Evolutionary conservation across 2,329 filamentous ascomycete genomes (phyloP).

Genomic region (Cladosporium sp.): DNA sequence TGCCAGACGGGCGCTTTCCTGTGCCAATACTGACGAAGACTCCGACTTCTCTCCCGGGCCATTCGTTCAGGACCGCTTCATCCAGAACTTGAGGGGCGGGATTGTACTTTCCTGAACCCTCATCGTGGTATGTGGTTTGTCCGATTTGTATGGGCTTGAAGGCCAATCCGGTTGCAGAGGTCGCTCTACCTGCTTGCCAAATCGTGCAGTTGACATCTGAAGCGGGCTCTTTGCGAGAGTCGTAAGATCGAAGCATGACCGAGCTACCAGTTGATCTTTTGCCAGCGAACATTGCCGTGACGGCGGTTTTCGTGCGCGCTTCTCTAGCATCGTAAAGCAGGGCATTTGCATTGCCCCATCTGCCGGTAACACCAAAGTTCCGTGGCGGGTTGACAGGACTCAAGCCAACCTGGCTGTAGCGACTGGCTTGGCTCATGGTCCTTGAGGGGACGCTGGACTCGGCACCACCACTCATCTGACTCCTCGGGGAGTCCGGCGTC

Average conservation of each 20-base stretch:
- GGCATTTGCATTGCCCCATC: constrained; percentile 77
- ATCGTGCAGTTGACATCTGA: constrained; percentile 92
- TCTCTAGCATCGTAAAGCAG: constrained; percentile 82
- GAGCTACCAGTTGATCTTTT: constrained; percentile 62
- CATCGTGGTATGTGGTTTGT: constrained; percentile 89
- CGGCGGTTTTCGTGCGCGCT: constrained; percentile 64
- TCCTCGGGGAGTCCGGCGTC: constrained; percentile 40
- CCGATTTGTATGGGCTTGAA: constrained; percentile 96
- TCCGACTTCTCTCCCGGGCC: constrained; percentile 87
- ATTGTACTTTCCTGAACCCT: constrained; percentile 87
- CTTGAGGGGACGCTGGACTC: constrained; percentile 42
- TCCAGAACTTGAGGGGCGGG: constrained; percentile 79
- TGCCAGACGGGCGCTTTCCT: constrained; percentile 70
- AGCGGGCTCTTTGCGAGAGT: constrained; percentile 83
- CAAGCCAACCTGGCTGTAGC: constrained; percentile 71
- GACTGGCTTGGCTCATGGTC: constrained; percentile 72
- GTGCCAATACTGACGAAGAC: constrained; percentile 94
- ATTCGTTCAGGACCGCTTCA: constrained; percentile 86
- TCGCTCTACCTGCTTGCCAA: constrained; percentile 96
- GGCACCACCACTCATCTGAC: constrained; percentile 13
- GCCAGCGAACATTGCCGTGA: constrained; percentile 86
- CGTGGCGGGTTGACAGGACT: constrained; percentile 53
- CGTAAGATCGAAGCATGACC: constrained; percentile 77
- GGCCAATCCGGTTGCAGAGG: constrained; percentile 79
- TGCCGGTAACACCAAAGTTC: constrained; percentile 40